Evolutionary conservation across 148 eudicot genomes (phyloP).

Genomic region (Camellia sinensis): DNA sequence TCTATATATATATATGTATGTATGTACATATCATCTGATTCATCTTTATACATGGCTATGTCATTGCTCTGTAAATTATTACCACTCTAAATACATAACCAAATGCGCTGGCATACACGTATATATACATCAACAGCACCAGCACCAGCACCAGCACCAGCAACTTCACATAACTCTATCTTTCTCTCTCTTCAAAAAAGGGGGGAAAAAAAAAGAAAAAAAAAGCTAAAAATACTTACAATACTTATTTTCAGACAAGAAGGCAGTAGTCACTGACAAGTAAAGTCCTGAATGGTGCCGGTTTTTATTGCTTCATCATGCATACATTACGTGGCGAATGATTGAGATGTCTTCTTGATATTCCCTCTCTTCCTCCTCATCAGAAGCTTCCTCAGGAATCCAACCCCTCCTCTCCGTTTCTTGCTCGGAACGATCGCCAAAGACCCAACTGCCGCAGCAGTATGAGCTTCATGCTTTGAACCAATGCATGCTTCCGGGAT

Average conservation of each 20-base stretch:
- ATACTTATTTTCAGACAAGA: background rate
- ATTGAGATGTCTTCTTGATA: constrained; percentile 34
- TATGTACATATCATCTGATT: no score
- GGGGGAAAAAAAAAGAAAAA: no score
- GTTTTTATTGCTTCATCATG: background rate
- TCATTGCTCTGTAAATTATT: no score
- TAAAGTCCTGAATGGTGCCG: background rate
- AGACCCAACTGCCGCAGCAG: constrained; percentile 11
- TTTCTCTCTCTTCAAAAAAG: no score
- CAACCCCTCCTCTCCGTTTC: constrained; percentile 49
- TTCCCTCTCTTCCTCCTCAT: constrained; percentile 58
- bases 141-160: no score
- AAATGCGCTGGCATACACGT: no score
- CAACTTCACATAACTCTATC: no score
- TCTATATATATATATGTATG: no score
- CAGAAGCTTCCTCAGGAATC: constrained; percentile 60
- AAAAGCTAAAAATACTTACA: background rate
- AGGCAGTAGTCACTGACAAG: background rate
- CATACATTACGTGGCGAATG: constrained; percentile 18
- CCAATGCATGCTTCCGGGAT: constrained; percentile 14
- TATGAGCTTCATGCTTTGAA: no score
- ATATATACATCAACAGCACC: no score
- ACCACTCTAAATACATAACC: no score
- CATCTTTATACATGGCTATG: no score
- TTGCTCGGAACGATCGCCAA: constrained; percentile 56